Percentiles rank a stretch among this genome's conserved stretches.
These are phyloP conservation scores for Ophiostoma triangulosporum DNA, from an alignment of 2,329 filamentous ascomycete genomes.

Conservation along the genomic window DNA sequence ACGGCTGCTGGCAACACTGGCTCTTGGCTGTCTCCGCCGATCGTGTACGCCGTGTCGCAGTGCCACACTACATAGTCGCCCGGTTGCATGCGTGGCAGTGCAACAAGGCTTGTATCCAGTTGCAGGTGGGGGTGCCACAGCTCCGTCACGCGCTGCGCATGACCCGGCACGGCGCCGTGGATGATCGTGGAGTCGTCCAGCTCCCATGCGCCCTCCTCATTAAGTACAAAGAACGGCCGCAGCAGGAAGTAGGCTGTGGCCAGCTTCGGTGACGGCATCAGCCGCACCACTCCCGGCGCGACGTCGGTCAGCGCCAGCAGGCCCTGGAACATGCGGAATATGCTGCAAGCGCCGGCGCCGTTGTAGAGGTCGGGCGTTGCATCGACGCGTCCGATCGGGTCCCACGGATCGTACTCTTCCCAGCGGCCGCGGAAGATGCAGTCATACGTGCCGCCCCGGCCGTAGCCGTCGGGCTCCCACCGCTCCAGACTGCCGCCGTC, in stretches of 20 bases:
- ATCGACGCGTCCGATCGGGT: slow-evolving; percentile 36
- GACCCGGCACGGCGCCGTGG: slow-evolving; percentile 43
- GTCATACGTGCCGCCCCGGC: slow-evolving; percentile 42
- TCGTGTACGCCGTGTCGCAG: slow-evolving; percentile 42
- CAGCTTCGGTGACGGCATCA: slow-evolving; percentile 34
- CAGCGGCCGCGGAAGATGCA: slow-evolving; percentile 39
- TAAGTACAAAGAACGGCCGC: slow-evolving; percentile 33
- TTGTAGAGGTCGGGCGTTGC: slow-evolving; percentile 45
- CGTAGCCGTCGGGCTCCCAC: slow-evolving; percentile 57
- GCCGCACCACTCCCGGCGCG: slow-evolving; percentile 32
- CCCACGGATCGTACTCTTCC: slow-evolving; percentile 44
- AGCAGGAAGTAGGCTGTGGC: slow-evolving; percentile 34
- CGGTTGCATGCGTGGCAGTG: slow-evolving; percentile 39
- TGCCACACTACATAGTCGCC: slow-evolving; percentile 48
- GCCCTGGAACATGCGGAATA: slow-evolving; percentile 47
- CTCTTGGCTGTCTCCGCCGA: slow-evolving; percentile 29
- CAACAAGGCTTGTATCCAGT: slow-evolving; percentile 38
- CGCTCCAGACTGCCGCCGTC: slow-evolving; percentile 60
- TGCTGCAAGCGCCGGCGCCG: slow-evolving; percentile 41
- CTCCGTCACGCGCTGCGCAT: slow-evolving; percentile 44
- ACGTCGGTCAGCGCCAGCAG: slow-evolving; percentile 40
- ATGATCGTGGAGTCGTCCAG: slow-evolving; percentile 40
- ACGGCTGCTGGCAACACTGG: neutral
- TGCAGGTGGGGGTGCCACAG: slow-evolving; percentile 44
- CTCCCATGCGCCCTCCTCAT: slow-evolving; percentile 26